These are phyloP conservation scores for Exophiala oligosperma DNA, from an alignment of 2,329 filamentous ascomycete genomes.

Conservation along the genomic window DNA sequence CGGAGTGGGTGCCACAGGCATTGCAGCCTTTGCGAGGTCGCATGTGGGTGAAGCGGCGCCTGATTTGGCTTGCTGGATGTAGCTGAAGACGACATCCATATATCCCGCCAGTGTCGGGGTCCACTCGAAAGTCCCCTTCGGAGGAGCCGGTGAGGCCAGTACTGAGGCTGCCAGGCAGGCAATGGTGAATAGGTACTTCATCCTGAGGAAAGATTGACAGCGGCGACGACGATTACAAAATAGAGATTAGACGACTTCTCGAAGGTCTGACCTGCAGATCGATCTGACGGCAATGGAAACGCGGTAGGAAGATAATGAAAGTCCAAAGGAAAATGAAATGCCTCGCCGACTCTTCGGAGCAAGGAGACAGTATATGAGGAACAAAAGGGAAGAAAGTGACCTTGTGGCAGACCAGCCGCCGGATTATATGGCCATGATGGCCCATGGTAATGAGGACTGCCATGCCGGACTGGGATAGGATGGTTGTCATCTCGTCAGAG, in stretches of 20 bases:
- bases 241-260: constrained; percentile 2
- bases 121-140: constrained; percentile 38
- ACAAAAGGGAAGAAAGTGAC: constrained; percentile 5
- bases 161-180: constrained; percentile 35
- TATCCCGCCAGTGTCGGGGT: constrained; percentile 42
- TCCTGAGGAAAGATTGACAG: constrained; percentile 6
- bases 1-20: constrained; percentile 51
- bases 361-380: constrained; percentile 16
- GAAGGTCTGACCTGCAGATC: constrained; percentile 18
- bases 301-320: constrained; percentile 4
- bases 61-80: constrained; percentile 35
- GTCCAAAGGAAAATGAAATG: constrained; percentile 10
- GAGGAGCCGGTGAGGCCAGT: constrained; percentile 36
- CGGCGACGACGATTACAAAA: neutral
- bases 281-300: constrained; percentile 18
- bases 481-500: constrained; percentile 10
- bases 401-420: constrained; percentile 22
- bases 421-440: constrained; percentile 11
- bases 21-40: constrained; percentile 36
- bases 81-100: constrained; percentile 40
- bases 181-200: constrained; percentile 18
- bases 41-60: constrained; percentile 29
- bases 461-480: constrained; percentile 18
- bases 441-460: constrained; percentile 19
- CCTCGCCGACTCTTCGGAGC: constrained; percentile 3